A percentile compares a stretch with the other conserved stretches of the same genome.
These are phyloP conservation scores for Diplogelasinospora grovesii DNA, from an alignment of 495 filamentous ascomycete species.

Conservation along the genomic window DNA sequence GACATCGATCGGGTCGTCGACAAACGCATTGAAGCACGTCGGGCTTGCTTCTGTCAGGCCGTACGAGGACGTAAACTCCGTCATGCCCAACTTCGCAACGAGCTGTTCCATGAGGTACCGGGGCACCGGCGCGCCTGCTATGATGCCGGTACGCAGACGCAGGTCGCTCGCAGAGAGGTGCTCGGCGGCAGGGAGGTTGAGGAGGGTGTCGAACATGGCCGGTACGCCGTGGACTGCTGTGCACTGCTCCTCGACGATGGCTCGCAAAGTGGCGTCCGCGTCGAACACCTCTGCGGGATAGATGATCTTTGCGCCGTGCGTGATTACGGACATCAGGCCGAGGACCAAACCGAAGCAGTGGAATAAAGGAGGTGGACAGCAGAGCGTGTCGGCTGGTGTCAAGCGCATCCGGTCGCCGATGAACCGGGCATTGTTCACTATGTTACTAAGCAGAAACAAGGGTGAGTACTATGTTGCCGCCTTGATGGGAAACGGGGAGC, in stretches of 20 bases:
- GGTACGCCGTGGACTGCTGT: constrained; percentile 67
- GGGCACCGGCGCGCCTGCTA: constrained; percentile 62
- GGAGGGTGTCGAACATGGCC: constrained; percentile 64
- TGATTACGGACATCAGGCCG: constrained; percentile 59
- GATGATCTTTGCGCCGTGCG: constrained; percentile 60
- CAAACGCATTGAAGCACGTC: constrained; percentile 66
- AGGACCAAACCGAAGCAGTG: constrained; percentile 71
- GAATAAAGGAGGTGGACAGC: constrained; percentile 65
- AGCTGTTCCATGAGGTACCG: constrained; percentile 57
- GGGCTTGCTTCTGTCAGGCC: constrained; percentile 67
- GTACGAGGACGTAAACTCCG: constrained; percentile 62
- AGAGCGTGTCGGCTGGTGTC: constrained; percentile 54
- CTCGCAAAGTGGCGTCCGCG: constrained; percentile 48
- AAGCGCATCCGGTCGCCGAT: constrained; percentile 64
- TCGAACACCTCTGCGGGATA: constrained; percentile 62
- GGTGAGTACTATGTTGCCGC: too few species aligned
- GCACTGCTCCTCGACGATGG: constrained; percentile 57
- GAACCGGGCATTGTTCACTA: constrained; percentile 64
- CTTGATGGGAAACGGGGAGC: too few species aligned
- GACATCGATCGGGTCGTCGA: constrained; percentile 52
- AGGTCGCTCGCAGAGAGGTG: constrained; percentile 37
- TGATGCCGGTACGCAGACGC: constrained; percentile 60
- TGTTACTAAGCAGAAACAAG: too few species aligned
- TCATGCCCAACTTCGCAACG: constrained; percentile 55
- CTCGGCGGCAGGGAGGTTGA: constrained; percentile 44